Base-by-base conservation (phyloP, 345 rosid genomes). In the Gossypium raimondii region DNA sequence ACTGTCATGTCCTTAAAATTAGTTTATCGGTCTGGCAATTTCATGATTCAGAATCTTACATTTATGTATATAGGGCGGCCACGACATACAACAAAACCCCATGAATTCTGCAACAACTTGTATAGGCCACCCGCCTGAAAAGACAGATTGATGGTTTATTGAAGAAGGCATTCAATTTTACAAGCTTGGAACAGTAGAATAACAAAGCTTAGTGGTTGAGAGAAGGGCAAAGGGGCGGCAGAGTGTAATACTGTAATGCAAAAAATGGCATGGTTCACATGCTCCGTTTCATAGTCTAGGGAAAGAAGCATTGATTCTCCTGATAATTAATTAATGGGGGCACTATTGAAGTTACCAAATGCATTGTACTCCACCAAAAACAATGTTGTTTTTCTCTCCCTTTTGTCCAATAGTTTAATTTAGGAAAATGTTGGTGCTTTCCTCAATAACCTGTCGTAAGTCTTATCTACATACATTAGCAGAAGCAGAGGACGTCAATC, bases 21-120 rank as follows among this genome's bases (percentile, higher is more conserved):
- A 76, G 76, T 75, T 78, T 48, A 64, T 20, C 77, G 70, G 82
- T 84, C 86, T 86, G 91, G 84, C 88, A 67, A 65, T 72, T 52
- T 27, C 16, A 52, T 13, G 7, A 14, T 53, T 2, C 57, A 53
- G 17, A 17, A 16, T 17, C 20, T 13, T 34, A 34, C 41, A 34
- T 34, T 34, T 34, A 82, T 79, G 75, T 77, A 81, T 81, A 81
- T 76, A 77, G 74, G 67, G 27, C 11, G 67, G 73, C 25, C 44
- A 34, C 18, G 0, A 34, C 67, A 63, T 63, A 9, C 47, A 16
- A 38, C 20, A 34, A 17, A 63, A 63, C 43, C 50, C 48, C 22
- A 17, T 44, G 52, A 18, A 43, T 43, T 66, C 22, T 62, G 20
- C 38, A 34, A 4, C 38, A 34, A 34, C 6, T 34, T 34, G 38